Base-by-base conservation (phyloP, 495 filamentous ascomycete genomes). In the Hypoxylon intermedium region DNA sequence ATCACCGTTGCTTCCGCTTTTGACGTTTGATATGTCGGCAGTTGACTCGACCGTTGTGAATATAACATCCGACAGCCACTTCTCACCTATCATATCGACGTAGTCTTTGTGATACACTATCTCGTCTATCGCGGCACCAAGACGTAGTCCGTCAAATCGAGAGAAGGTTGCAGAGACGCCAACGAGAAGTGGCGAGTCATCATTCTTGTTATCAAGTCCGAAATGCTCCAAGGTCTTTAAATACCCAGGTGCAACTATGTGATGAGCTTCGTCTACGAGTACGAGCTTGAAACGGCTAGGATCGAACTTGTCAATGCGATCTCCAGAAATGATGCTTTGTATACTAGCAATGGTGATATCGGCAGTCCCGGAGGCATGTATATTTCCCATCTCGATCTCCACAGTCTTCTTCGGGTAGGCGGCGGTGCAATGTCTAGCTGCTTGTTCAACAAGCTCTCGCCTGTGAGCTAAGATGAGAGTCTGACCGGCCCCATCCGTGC, bases 51-150 rank as follows among this genome's bases (percentile, higher is more conserved):
- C 92, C 0, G 94, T 99, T 0, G 94, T 98, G 72, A 99, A 99
- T 11, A 92, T 77, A 3, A 93, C 91, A 66, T 94, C 81, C 0
- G 92, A 84, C 21, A 99, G 81, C 83, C 84, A 86, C 28, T 92
- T 90, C 15, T 95, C 90, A 20, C 83, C 84, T 52, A 98, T 98
- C 93, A 98, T 96, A 61, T 97, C 93, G 49, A 98, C 82, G 63
- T 95, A 98, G 68, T 97, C 92, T 68, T 90, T 96, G 74, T 98
- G 95, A 64, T 97, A 99, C 20, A 97, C 95, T 51, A 99, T 93
- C 57, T 96, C 89, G 62, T 98, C 94, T 58, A 99, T 89, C 12
- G 89, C 93, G 30, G 90, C 83, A 3, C 93, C 93, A 1, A 99
- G 77, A 41, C 83, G 83, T n/a, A 97, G 76, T 0, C 94, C 94